Percentiles rank a stretch among this genome's conserved stretches.
Conservation (phyloP, 1,284 basidiomycete genomes). For the Apiotrichum veenhuisii region DNA sequence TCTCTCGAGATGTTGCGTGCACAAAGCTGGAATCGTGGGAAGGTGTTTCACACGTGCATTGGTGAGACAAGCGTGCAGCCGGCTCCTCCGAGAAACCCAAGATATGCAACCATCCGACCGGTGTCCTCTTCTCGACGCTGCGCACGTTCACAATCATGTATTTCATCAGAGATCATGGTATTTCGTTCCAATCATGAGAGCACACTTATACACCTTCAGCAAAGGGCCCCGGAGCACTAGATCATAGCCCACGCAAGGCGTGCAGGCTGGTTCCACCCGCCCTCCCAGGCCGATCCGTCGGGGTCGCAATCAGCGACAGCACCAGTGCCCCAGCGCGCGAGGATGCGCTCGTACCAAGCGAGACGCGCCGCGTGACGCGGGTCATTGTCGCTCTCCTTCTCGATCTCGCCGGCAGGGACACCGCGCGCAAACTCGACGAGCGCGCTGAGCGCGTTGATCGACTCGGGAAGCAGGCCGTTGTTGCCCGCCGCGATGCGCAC, state of each 20-base stretch:
- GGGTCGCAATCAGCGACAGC: constrained; percentile 15
- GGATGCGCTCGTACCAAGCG: constrained; percentile 28
- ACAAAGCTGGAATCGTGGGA: no score
- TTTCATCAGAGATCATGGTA: neutral
- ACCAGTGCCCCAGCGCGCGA: constrained; percentile 23
- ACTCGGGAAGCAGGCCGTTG: neutral
- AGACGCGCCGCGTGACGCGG: constrained; percentile 21
- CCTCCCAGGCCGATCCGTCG: constrained; percentile 29
- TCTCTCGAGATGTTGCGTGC: neutral
- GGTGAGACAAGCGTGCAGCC: no score
- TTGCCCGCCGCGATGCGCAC: constrained; percentile 7
- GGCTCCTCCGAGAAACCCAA: no score
- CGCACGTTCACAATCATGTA: no score
- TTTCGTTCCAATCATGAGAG: no score
- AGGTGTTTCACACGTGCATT: no score
- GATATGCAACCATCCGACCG: no score
- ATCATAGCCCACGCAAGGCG: constrained; percentile 27
- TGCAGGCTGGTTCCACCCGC: constrained; percentile 31
- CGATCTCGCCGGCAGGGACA: constrained; percentile 23
- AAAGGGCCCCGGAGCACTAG: no score
- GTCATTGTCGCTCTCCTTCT: constrained; percentile 28
- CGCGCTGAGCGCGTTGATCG: constrained; percentile 13
- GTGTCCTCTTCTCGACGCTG: no score
- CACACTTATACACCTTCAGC: no score
- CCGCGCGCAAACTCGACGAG: constrained; percentile 21